phyloP scores from a whole-genome alignment of 164 flowering plant genomes.

The Cinnamomum chago region DNA sequence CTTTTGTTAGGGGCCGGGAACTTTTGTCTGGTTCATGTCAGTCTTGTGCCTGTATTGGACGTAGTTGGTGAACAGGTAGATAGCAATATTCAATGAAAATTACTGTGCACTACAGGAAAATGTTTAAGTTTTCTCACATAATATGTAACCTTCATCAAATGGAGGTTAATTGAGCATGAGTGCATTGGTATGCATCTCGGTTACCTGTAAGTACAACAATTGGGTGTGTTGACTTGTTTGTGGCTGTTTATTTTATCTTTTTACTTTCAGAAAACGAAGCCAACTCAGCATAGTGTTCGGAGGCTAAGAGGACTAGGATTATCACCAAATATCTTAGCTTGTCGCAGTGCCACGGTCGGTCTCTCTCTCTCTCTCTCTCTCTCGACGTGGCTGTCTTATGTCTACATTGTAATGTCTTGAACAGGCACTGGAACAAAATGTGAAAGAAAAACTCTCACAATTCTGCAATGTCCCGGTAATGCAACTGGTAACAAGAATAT shows the following conservation, averaged over 20 bases:
- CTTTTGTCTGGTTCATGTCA: slow-evolving; percentile 92
- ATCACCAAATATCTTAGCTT: slow-evolving; percentile 76
- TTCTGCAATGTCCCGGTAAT: slow-evolving; percentile 93
- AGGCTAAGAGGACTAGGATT: slow-evolving; percentile 78
- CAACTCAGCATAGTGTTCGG: slow-evolving; percentile 92
- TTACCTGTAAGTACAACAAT: too few species aligned
- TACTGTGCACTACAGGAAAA: not conserved
- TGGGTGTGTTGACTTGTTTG: not conserved
- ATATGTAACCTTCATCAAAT: not conserved
- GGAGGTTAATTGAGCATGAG: not conserved
- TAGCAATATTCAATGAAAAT: not conserved
- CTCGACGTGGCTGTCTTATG: not conserved
- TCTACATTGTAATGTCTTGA: slow-evolving; percentile 11
- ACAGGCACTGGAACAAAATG: slow-evolving; percentile 79
- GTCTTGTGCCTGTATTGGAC: slow-evolving; percentile 88
- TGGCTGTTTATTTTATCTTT: not conserved
- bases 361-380: slow-evolving; percentile 19
- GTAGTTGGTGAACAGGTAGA: slow-evolving; percentile 95
- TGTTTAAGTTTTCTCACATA: not conserved
- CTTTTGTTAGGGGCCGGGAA: slow-evolving; percentile 63
- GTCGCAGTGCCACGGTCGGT: slow-evolving; percentile 85
- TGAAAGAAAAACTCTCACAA: slow-evolving; percentile 70
- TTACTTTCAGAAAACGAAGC: slow-evolving; percentile 78
- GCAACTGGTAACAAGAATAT: not conserved
- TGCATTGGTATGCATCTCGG: not conserved